phyloP scores from a whole-genome alignment of 805 yeast species.

The Cyberlindnera mrakii region DNA sequence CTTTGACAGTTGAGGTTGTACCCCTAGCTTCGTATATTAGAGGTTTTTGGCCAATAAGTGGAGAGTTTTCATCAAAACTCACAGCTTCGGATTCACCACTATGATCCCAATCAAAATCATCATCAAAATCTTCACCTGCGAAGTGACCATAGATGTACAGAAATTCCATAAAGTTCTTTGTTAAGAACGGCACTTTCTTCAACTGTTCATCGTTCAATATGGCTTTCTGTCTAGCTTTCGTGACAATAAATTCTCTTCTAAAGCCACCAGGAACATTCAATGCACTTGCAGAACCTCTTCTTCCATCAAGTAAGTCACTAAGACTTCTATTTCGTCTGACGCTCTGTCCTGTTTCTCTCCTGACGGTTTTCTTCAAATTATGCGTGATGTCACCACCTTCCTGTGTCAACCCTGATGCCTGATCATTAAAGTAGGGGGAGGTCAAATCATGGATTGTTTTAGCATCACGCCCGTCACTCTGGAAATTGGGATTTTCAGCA shows the following conservation, averaged over 20 bases:
- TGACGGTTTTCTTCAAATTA: slow-evolving; percentile 12
- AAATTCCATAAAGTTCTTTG: slow-evolving; percentile 73
- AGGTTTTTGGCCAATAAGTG: slow-evolving; percentile 18
- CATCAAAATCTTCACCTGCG: slow-evolving; percentile 80
- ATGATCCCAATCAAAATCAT: slow-evolving; percentile 48
- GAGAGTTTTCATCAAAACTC: slow-evolving; percentile 22
- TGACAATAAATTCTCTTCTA: slow-evolving; percentile 59
- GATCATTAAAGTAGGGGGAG: slow-evolving; percentile 12
- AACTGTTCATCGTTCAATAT: slow-evolving; percentile 21
- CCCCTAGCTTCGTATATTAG: slow-evolving; percentile 36
- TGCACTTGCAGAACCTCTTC: slow-evolving; percentile 65
- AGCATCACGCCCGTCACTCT: slow-evolving; percentile 7
- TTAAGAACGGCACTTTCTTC: slow-evolving; percentile 41
- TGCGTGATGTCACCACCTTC: slow-evolving; percentile 24
- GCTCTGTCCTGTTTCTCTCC: slow-evolving; percentile 2
- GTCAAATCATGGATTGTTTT: slow-evolving; percentile 11
- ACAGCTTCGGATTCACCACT: slow-evolving; percentile 23
- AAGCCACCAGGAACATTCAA: slow-evolving; percentile 80
- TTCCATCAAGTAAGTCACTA: slow-evolving; percentile 20
- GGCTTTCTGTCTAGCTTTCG: slow-evolving; percentile 25
- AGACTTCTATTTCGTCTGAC: slow-evolving; percentile 17
- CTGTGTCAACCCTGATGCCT: slow-evolving; percentile 9
- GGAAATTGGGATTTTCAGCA: slow-evolving; percentile 15
- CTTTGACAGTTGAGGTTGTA: slow-evolving; percentile 67
- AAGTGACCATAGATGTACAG: slow-evolving; percentile 77